Evolutionary conservation across 768 basidiomycete species (phyloP).

Genomic region (Calocera cornea): DNA sequence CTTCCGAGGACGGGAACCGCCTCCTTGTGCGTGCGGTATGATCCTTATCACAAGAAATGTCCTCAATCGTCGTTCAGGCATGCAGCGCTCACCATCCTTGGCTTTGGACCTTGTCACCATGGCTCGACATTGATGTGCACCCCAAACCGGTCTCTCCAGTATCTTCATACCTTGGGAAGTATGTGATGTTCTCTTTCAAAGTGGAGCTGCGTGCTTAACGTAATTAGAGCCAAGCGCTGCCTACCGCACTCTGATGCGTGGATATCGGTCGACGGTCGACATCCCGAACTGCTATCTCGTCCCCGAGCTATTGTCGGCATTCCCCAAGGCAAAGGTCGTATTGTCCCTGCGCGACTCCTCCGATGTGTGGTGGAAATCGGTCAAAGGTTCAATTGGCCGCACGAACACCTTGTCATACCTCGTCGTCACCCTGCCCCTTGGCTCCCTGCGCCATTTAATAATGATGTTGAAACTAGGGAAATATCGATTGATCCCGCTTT

Average conservation of each 20-base stretch:
- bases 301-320: background rate
- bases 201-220: background rate
- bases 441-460: background rate
- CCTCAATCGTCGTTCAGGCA: background rate
- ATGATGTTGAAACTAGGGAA: background rate
- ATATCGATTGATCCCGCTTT: background rate
- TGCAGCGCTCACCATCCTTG: background rate
- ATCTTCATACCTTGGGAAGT: background rate
- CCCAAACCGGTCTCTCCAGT: background rate
- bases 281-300: background rate
- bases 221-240: background rate
- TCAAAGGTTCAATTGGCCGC: background rate
- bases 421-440: background rate
- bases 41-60: background rate
- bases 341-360: background rate
- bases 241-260: background rate
- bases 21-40: background rate
- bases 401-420: background rate
- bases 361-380: background rate
- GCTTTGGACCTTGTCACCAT: background rate
- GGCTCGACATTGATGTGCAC: background rate
- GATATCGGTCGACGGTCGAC: background rate
- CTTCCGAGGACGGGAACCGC: background rate
- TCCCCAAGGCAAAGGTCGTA: conserved; percentile 2
- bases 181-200: background rate